Percentiles rank a stretch among this genome's conserved stretches.
Conservation (phyloP, 768 basidiomycete species). For the Myochromella boudieri region DNA sequence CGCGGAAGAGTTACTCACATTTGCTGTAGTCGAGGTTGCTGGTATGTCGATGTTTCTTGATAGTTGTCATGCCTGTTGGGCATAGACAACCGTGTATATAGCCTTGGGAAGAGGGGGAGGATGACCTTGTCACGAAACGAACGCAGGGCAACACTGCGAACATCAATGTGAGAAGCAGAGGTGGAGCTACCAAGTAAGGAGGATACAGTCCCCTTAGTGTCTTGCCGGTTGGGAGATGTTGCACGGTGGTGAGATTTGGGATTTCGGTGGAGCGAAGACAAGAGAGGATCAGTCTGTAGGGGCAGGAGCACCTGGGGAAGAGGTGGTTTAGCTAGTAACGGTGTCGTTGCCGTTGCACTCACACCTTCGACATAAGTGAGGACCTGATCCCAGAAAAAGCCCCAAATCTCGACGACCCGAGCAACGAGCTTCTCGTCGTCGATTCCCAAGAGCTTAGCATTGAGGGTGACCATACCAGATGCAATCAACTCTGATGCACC, state of each 20-base stretch:
- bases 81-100: slow-evolving; percentile 56
- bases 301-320: slow-evolving; percentile 32
- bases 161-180: slow-evolving; percentile 65
- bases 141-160: slow-evolving; percentile 75
- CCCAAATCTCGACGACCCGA: slow-evolving; percentile 86
- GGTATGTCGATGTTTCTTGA: slow-evolving; percentile 53
- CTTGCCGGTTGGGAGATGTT: slow-evolving; percentile 49
- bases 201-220: slow-evolving; percentile 41
- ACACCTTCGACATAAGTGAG: slow-evolving; percentile 88
- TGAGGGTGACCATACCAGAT: slow-evolving; percentile 89
- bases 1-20: slow-evolving; percentile 49
- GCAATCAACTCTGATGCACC: slow-evolving; percentile 84
- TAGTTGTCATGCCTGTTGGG: slow-evolving; percentile 56
- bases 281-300: slow-evolving; percentile 43
- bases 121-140: slow-evolving; percentile 82
- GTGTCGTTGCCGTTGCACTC: slow-evolving; percentile 24
- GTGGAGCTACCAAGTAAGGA: slow-evolving; percentile 28
- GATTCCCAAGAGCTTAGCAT: slow-evolving; percentile 73
- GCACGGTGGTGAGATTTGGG: slow-evolving; percentile 56
- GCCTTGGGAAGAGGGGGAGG: slow-evolving; percentile 56
- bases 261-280: slow-evolving; percentile 68
- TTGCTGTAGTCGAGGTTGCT: slow-evolving; percentile 75
- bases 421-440: slow-evolving; percentile 79
- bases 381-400: slow-evolving; percentile 91
- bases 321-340: slow-evolving; percentile 1